Evolutionary conservation across 306 rosid genomes (phyloP).

Genomic region (Inga oerstediana): DNA sequence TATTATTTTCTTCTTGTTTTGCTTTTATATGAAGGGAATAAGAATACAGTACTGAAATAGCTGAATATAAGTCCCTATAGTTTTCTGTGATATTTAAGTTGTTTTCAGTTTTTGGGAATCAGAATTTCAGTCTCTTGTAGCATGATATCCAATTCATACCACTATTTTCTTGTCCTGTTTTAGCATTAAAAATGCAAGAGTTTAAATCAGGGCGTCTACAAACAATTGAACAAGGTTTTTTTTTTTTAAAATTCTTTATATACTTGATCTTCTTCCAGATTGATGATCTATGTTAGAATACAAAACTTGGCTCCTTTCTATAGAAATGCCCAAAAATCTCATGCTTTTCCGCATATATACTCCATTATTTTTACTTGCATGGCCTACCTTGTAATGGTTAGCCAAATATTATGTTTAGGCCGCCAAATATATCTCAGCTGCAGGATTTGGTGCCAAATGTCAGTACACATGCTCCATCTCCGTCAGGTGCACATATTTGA

Average conservation of each 20-base stretch:
- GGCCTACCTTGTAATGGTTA: constrained; percentile 34
- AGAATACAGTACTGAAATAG: not conserved
- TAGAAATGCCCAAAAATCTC: constrained; percentile 1
- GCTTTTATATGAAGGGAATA: not conserved
- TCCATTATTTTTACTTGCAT: constrained; percentile 14
- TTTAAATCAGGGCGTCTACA: not conserved
- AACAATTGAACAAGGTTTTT: not conserved
- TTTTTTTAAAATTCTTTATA: no score
- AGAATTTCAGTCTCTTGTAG: not conserved
- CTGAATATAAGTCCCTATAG: not conserved
- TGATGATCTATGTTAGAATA: not conserved
- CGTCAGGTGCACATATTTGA: constrained; percentile 44
- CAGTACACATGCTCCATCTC: constrained; percentile 55
- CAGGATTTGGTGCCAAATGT: constrained; percentile 49
- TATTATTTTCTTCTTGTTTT: not conserved
- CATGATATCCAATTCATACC: not conserved
- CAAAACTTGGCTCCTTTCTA: not conserved
- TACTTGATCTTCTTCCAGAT: not conserved
- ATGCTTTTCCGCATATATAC: constrained; percentile 20
- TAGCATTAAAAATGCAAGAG: not conserved
- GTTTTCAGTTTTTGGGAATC: not conserved
- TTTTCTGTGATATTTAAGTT: not conserved
- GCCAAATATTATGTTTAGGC: constrained; percentile 61
- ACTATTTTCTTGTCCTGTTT: not conserved
- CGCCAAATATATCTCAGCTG: constrained; percentile 82